Evolutionary conservation across 306 rosid genomes (phyloP).

Genomic region (Citrullus mucosospermus): DNA sequence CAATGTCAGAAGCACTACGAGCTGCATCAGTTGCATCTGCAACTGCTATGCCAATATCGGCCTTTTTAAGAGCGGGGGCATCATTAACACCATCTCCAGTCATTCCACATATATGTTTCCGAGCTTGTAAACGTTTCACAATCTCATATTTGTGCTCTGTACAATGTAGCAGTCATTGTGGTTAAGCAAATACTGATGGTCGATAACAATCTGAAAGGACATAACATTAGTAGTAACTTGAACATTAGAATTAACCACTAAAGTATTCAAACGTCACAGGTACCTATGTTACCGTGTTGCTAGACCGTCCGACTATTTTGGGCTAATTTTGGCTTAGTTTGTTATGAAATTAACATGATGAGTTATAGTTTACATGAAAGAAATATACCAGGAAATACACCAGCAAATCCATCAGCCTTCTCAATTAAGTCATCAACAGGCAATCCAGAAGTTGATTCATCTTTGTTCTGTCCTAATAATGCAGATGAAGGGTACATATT

Average conservation of each 20-base stretch:
- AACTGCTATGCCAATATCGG: constrained; percentile 92
- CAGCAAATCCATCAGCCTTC: constrained; percentile 84
- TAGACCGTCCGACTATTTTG: not conserved
- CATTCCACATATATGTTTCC: constrained; percentile 80
- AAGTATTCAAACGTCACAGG: not conserved
- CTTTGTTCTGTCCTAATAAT: constrained; percentile 59
- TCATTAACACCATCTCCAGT: constrained; percentile 88
- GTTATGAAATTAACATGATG: not conserved
- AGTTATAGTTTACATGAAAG: not conserved
- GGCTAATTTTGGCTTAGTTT: not conserved
- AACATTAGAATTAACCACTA: not conserved
- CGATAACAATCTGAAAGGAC: not conserved
- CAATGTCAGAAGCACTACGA: constrained; percentile 82
- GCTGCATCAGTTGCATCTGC: constrained; percentile 92
- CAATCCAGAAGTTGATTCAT: constrained; percentile 36
- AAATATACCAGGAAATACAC: constrained; percentile 69
- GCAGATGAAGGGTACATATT: constrained; percentile 82
- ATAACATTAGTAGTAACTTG: not conserved
- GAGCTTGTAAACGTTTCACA: constrained; percentile 65
- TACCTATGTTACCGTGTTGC: not conserved
- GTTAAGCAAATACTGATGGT: not conserved
- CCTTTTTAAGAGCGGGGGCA: constrained; percentile 80
- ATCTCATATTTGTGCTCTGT: constrained; percentile 86
- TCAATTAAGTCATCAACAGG: constrained; percentile 83
- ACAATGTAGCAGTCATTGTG: not conserved